Evolutionary conservation across 1,139 yeast species (phyloP).

Genomic region (Yamadazyma spencermartinsiae): DNA sequence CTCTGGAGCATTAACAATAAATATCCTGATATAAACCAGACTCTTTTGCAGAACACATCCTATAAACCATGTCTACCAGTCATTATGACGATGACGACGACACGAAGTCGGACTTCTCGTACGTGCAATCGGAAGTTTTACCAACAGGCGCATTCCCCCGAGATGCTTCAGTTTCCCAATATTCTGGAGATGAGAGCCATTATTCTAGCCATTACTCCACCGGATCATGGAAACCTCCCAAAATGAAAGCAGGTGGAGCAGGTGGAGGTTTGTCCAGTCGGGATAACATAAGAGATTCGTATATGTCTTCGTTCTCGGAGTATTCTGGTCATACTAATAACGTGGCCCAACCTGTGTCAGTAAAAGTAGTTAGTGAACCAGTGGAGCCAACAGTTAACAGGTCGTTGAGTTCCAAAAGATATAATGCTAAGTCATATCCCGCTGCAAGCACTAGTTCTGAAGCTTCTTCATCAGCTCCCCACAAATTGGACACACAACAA

Average conservation of each 20-base stretch:
- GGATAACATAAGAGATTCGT: slow-evolving; percentile 21
- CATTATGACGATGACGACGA: slow-evolving; percentile 3
- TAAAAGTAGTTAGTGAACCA: slow-evolving; percentile 22
- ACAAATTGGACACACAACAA: slow-evolving; percentile 8
- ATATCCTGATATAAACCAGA: too few relatives aligned
- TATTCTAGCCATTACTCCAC: slow-evolving; percentile 4
- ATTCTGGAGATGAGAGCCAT: slow-evolving; percentile 9
- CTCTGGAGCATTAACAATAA: too few relatives aligned
- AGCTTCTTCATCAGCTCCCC: background rate
- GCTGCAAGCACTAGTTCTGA: slow-evolving; percentile 1
- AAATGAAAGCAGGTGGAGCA: background rate
- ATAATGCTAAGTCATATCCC: slow-evolving; percentile 1
- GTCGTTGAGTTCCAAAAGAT: slow-evolving; percentile 9
- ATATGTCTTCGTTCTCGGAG: slow-evolving; percentile 29
- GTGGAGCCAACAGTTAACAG: slow-evolving; percentile 18
- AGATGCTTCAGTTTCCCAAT: slow-evolving; percentile 5
- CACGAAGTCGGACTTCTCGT: slow-evolving; percentile 11
- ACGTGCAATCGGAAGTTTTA: slow-evolving; percentile 10
- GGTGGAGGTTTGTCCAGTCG: background rate
- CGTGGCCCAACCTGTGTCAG: slow-evolving; percentile 26
- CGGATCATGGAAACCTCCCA: slow-evolving; percentile 4
- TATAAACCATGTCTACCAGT: slow-evolving; percentile 1
- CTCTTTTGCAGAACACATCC: background rate
- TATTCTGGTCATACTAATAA: slow-evolving; percentile 25
- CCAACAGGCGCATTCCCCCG: too few relatives aligned